These are phyloP conservation scores for Penicillium pulvis DNA, from an alignment of 495 filamentous ascomycete species.

Conservation along the genomic window DNA sequence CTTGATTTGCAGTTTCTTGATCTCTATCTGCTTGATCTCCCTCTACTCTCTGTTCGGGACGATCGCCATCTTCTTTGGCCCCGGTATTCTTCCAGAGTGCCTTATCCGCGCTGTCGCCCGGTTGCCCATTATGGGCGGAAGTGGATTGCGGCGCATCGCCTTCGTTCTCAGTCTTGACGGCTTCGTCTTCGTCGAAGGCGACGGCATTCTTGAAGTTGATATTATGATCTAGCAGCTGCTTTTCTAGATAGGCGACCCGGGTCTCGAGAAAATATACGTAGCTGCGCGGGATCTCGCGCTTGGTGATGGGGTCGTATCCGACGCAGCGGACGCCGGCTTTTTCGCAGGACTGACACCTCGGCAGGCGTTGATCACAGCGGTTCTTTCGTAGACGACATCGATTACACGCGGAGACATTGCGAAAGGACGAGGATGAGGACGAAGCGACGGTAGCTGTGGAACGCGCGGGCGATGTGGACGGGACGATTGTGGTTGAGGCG, in stretches of 20 bases:
- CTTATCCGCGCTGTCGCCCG: slow-evolving; percentile 25
- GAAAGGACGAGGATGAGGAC: slow-evolving; percentile 63
- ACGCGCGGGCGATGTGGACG: slow-evolving; percentile 22
- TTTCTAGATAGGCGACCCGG: slow-evolving; percentile 79
- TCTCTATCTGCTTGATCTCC: slow-evolving; percentile 26
- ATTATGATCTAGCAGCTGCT: slow-evolving; percentile 66
- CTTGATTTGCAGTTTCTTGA: slow-evolving; percentile 47
- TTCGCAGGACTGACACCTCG: slow-evolving; percentile 86
- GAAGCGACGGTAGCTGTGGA: slow-evolving; percentile 25
- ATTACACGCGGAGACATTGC: slow-evolving; percentile 95
- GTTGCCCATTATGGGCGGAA: slow-evolving; percentile 14
- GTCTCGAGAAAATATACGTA: slow-evolving; percentile 96
- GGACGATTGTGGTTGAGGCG: slow-evolving; percentile 14
- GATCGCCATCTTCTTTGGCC: slow-evolving; percentile 28
- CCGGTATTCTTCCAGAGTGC: slow-evolving; percentile 21
- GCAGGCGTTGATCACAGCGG: slow-evolving; percentile 88
- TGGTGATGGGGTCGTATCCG: slow-evolving; percentile 94
- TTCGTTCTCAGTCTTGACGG: slow-evolving; percentile 39
- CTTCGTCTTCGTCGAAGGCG: slow-evolving; percentile 69
- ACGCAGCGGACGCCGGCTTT: slow-evolving; percentile 89
- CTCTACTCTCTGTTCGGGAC: slow-evolving; percentile 38
- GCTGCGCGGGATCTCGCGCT: slow-evolving; percentile 88
- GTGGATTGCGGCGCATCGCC: slow-evolving; percentile 31
- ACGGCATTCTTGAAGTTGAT: slow-evolving; percentile 74
- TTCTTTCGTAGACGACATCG: slow-evolving; percentile 92